phyloP scores from a whole-genome alignment of 2,329 filamentous ascomycete genomes.

The Ceratocystis albifundus region DNA sequence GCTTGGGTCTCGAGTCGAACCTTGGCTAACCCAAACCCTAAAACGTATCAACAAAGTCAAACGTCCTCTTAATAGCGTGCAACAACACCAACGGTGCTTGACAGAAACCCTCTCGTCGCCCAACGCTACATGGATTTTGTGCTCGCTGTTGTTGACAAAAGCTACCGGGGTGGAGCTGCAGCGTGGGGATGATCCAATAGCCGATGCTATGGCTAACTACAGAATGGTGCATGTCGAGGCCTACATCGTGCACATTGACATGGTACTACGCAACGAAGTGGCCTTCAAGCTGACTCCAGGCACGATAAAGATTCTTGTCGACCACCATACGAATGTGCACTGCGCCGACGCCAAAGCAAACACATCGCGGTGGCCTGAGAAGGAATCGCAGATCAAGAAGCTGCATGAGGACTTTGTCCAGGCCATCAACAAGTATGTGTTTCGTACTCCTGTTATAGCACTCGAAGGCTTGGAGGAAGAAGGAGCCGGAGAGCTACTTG shows the following conservation, averaged over 20 bases:
- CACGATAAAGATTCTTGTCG: slow-evolving; percentile 82
- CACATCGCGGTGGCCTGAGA: slow-evolving; percentile 92
- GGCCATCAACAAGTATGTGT: slow-evolving; percentile 94
- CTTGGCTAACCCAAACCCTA: slow-evolving; percentile 91
- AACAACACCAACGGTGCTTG: slow-evolving; percentile 89
- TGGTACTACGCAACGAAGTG: slow-evolving; percentile 94
- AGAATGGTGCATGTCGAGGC: slow-evolving; percentile 88
- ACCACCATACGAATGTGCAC: slow-evolving; percentile 94
- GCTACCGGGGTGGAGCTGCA: slow-evolving; percentile 73
- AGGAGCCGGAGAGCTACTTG: slow-evolving; percentile 82
- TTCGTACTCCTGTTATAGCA: slow-evolving; percentile 73
- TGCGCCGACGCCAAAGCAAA: slow-evolving; percentile 78
- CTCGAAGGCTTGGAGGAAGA: slow-evolving; percentile 95
- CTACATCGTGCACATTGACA: slow-evolving; percentile 97
- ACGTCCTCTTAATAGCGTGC: slow-evolving; percentile 90
- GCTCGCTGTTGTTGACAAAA: slow-evolving; percentile 86
- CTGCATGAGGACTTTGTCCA: slow-evolving; percentile 94
- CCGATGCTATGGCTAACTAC: slow-evolving; percentile 85
- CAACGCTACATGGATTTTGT: slow-evolving; percentile 88
- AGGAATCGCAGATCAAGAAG: slow-evolving; percentile 93
- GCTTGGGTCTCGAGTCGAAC: slow-evolving; percentile 79
- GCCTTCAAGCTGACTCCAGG: slow-evolving; percentile 95
- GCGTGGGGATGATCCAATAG: slow-evolving; percentile 55
- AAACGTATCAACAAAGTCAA: slow-evolving; percentile 96
- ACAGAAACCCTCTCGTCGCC: slow-evolving; percentile 84